Evolutionary conservation across 2,329 filamentous ascomycete species (phyloP).

Genomic region (Venturia aucupariae): DNA sequence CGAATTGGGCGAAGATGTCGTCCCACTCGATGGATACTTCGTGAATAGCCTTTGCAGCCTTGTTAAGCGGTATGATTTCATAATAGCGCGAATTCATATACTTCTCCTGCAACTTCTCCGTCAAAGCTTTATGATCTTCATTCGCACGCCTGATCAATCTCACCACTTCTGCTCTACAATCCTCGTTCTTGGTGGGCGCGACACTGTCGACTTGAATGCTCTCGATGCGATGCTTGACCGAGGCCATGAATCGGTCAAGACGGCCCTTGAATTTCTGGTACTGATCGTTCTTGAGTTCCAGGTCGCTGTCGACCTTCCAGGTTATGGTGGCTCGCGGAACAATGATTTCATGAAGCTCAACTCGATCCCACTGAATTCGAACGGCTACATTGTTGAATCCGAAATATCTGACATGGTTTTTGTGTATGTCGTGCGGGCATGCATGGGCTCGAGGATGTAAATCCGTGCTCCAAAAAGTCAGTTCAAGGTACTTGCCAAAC

Average conservation of each 20-base stretch:
- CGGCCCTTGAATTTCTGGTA: conserved; percentile 73
- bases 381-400: conserved; percentile 78
- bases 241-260: conserved; percentile 77
- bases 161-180: conserved; percentile 75
- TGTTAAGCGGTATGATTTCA: conserved; percentile 89
- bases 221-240: conserved; percentile 72
- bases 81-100: conserved; percentile 95
- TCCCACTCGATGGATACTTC: conserved; percentile 95
- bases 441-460: conserved; percentile 63
- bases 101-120: conserved; percentile 72
- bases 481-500: conserved; percentile 94
- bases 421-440: conserved; percentile 87
- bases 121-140: conserved; percentile 68
- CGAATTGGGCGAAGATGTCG: conserved; percentile 78
- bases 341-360: conserved; percentile 88
- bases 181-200: conserved; percentile 73
- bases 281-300: conserved; percentile 86
- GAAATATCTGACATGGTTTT: conserved; percentile 88
- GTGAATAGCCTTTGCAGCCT: conserved; percentile 78
- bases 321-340: conserved; percentile 84
- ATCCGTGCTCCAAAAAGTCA: conserved; percentile 89
- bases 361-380: conserved; percentile 83
- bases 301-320: conserved; percentile 94
- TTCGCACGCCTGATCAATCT: conserved; percentile 66
- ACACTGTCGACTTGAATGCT: conserved; percentile 89